These are phyloP conservation scores for Pseudogymnoascus sp. DNA, from an alignment of 2,329 filamentous ascomycete genomes.

Conservation along the genomic window DNA sequence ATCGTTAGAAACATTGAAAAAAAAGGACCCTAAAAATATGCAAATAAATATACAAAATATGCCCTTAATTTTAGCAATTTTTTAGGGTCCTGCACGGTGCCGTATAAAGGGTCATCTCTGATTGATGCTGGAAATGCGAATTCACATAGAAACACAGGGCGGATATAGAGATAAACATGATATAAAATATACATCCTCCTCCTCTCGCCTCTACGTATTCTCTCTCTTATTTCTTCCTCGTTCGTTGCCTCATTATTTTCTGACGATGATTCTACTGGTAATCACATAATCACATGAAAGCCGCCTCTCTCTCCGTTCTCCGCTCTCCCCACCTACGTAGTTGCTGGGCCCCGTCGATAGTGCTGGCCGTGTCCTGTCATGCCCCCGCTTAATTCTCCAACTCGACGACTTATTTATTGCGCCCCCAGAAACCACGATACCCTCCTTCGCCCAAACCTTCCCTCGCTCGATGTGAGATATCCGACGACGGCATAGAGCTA, in stretches of 20 bases:
- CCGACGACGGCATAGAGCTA: conserved; percentile 20
- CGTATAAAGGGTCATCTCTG: background rate
- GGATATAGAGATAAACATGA: background rate
- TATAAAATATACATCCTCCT: background rate
- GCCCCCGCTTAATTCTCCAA: conserved; percentile 1
- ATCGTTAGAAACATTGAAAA: background rate
- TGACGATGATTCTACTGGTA: background rate
- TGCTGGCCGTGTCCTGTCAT: background rate
- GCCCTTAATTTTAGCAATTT: background rate
- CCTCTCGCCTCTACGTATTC: background rate
- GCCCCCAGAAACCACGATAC: background rate
- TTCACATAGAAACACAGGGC: background rate
- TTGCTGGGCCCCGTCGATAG: background rate
- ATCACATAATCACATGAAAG: background rate
- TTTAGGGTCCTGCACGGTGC: background rate
- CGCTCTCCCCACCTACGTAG: background rate
- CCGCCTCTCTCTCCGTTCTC: background rate
- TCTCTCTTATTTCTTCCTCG: background rate
- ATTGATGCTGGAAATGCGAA: background rate
- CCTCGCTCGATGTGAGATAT: conserved; percentile 8
- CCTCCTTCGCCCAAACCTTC: background rate
- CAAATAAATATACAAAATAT: background rate
- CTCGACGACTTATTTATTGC: conserved; percentile 4
- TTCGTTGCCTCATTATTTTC: background rate
- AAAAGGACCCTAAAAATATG: background rate